Base-by-base conservation (phyloP, 2,329 filamentous ascomycete species). In the Microdochium bolleyi region DNA sequence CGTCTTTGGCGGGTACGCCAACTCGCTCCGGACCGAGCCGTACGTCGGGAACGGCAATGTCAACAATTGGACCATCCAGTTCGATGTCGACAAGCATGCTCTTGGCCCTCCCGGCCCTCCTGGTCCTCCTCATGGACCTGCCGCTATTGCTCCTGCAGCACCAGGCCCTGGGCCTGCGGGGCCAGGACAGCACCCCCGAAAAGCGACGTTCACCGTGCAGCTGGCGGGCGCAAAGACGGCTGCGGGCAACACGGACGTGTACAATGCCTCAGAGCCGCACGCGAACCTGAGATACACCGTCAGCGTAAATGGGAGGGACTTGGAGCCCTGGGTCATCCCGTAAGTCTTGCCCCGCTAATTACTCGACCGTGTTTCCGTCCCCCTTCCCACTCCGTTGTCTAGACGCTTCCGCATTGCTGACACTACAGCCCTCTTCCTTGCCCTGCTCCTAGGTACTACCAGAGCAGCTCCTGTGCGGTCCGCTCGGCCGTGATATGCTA, bases 161-260 rank as follows among this genome's bases (percentile, higher is more conserved):
- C 37, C 13, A 4, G 14, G 19, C 37, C 7, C 13, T 21, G 41
- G 41, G 19, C 41, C 19, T 11, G n/a, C 16, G 5, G 14, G 9
- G n/a, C 14, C 14, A 46, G 41, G 41, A 46, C 41, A 10, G 41
- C n/a, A 24, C 5, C 19, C 41, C 19, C 41, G 41, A 7, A 66
- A 69, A 24, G 82, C 80, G 0, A 84, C 79, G 0, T 76, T 86
- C 24, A 85, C 82, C 0, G 73, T 86, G 1, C 82, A 85, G 61
- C 70, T 86, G 1, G 82, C 82, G 0, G 82, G 77, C 2, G 82
- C 77, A 2, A 85, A 85, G 67, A 82, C 79, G 0, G 79, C 79
- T 2, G 73, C 76, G 0, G 82, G 82, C 1, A 85, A 85, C 59
- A 84, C 79, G 1, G 81, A 85, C 61, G 68, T 77, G 1, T 82